A percentile compares a stretch with the other conserved stretches of the same genome.
These are phyloP conservation scores for Neonothopanus nambi DNA, from an alignment of 1,284 basidiomycete genomes.

Conservation along the genomic window DNA sequence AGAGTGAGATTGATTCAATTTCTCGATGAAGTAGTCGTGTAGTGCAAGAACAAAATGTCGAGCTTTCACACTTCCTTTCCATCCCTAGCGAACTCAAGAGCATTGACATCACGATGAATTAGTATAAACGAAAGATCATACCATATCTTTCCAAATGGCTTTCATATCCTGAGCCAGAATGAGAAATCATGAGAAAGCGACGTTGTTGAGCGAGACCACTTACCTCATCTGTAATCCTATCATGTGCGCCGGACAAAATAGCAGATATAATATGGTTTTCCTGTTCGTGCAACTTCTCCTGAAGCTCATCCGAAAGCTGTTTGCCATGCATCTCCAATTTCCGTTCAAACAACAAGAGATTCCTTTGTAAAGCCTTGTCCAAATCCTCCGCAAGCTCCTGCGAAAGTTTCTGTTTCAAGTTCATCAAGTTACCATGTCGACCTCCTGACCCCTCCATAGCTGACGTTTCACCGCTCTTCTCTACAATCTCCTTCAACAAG, in stretches of 20 bases:
- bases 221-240: constrained; percentile 16
- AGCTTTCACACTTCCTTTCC: constrained; percentile 30
- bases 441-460: constrained; percentile 26
- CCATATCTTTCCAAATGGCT: constrained; percentile 25
- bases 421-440: constrained; percentile 24
- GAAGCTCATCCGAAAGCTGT: constrained; percentile 26
- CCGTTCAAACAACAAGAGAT: constrained; percentile 37
- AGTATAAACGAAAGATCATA: constrained; percentile 1
- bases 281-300: constrained; percentile 30
- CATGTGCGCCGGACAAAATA: constrained; percentile 6
- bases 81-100: constrained; percentile 15
- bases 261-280: constrained; percentile 33
- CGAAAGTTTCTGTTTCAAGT: constrained; percentile 21
- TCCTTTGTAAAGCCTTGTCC: constrained; percentile 34
- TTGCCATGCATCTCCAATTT: constrained; percentile 40
- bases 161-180: constrained; percentile 24
- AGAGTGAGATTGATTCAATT: constrained; percentile 18
- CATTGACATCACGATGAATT: not conserved
- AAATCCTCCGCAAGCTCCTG: constrained; percentile 38
- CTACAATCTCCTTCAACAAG: constrained; percentile 28
- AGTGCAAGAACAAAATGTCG: constrained; percentile 29
- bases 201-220: constrained; percentile 14
- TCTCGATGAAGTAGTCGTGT: constrained; percentile 23
- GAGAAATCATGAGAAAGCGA: too few species aligned
- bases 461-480: constrained; percentile 27